These are phyloP conservation scores for Sisymbrium altissimum DNA, from an alignment of 345 rosid species.

Conservation along the genomic window DNA sequence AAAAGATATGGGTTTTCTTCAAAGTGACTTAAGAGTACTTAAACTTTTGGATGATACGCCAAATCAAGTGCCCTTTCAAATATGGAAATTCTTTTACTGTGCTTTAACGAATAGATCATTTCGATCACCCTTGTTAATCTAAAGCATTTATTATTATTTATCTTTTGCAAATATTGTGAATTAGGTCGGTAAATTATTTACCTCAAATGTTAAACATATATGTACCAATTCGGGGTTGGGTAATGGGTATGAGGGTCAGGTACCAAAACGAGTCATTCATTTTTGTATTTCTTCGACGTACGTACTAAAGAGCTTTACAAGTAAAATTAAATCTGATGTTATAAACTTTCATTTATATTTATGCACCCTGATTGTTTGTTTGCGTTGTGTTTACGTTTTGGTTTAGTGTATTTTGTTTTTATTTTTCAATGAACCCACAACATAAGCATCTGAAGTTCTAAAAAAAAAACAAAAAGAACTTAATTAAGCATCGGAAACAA, in stretches of 20 bases:
- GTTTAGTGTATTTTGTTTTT: not conserved
- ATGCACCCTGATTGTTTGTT: not conserved
- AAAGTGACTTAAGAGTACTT: constrained; percentile 15
- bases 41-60: constrained; percentile 22
- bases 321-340: no score
- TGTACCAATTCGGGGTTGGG: not conserved
- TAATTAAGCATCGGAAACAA: not conserved
- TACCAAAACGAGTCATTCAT: not conserved
- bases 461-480: no score
- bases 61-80: constrained; percentile 19
- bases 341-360: not conserved
- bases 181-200: not conserved
- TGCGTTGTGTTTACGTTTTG: not conserved
- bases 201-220: not conserved
- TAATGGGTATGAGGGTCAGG: not conserved
- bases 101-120: not conserved
- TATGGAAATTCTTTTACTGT: constrained; percentile 8
- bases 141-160: not conserved
- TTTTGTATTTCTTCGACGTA: not conserved
- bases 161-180: not conserved
- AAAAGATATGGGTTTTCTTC: not conserved
- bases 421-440: not conserved
- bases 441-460: not conserved
- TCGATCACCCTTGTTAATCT: not conserved
- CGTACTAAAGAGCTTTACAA: no score